Base-by-base conservation (phyloP, 2,329 filamentous ascomycete genomes). In the Sclerotiophoma versabilis region DNA sequence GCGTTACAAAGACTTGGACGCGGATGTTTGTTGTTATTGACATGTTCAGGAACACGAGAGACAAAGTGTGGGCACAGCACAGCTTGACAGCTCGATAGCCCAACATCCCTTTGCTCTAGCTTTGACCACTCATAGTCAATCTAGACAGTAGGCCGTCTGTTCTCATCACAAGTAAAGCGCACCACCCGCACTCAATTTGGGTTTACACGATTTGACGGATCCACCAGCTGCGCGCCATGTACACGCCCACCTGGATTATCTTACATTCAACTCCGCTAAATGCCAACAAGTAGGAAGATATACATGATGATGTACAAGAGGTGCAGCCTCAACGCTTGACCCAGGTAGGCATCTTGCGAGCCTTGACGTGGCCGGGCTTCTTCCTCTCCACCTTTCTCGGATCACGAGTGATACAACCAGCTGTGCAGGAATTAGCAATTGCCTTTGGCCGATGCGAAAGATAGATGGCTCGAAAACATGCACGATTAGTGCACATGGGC, bases 321-420 rank as follows among this genome's bases (percentile, higher is more conserved):
- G 29, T 44, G 41, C 48, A 15, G 49, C 57, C 57, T 73, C 63
- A 88, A 75, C 86, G 82, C 87, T 97, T 98, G 83, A 98, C 93
- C 95, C 96, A 99, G 69, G 95, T 85, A 57, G 93, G 93, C 87
- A 90, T 96, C 87, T 99, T 99, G 79, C 95, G 90, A 54, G 95
- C 93, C 84, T 99, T 99, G 80, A 96, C 78, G 72, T 92, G 91
- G 66, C 95, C 96, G 52, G 92, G 86, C 85, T 99, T 98, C 88
- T 99, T 99, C 76, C 95, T 93, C 80, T 99, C 95, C 65, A 99
- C 96, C 71, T 83, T 87, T 80, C 93, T 92, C 53, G 88, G 85
- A 80, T 99, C 93, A 72, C 93, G 89, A 46, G 93, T 96, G 61
- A 99, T 85, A 76, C 90, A 92, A 60, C 96, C 96, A 74, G 93